Conservation (phyloP, 1,139 yeast genomes). For the Scheffersomyces quercinus region DNA sequence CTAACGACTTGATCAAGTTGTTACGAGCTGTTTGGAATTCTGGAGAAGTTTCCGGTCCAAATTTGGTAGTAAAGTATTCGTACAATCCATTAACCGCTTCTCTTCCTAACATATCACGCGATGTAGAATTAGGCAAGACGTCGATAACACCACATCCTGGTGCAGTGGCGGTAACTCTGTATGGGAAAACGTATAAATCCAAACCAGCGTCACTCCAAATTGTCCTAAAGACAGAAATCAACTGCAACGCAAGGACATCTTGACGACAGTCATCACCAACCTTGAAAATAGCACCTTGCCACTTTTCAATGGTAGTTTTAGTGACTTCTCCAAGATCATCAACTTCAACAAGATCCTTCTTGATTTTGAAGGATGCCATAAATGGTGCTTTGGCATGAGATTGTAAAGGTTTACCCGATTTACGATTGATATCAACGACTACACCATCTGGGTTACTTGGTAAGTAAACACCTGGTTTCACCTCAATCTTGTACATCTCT, state of each 20-base stretch:
- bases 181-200: constrained; percentile 88
- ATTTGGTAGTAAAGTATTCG: constrained; percentile 88
- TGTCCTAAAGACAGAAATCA: constrained; percentile 86
- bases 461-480: constrained; percentile 83
- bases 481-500: constrained; percentile 81
- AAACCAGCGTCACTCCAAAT: constrained; percentile 88
- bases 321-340: constrained; percentile 45
- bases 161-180: constrained; percentile 96
- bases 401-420: constrained; percentile 94
- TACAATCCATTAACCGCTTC: constrained; percentile 97
- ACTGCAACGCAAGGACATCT: constrained; percentile 90
- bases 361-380: constrained; percentile 91
- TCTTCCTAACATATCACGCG: constrained; percentile 98
- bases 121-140: constrained; percentile 89
- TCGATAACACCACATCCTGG: constrained; percentile 99
- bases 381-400: constrained; percentile 99
- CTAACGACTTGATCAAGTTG: constrained; percentile 89
- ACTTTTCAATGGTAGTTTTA: constrained; percentile 47
- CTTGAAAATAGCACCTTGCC: constrained; percentile 97
- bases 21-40: constrained; percentile 90
- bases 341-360: constrained; percentile 50
- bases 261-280: constrained; percentile 99
- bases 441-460: constrained; percentile 97
- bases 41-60: constrained; percentile 89
- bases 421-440: constrained; percentile 88